Evolutionary conservation across 2,329 filamentous ascomycete genomes (phyloP), one percentile per base, ranked within the genome.

Genomic region (Aspergillus thermomutatus): DNA sequence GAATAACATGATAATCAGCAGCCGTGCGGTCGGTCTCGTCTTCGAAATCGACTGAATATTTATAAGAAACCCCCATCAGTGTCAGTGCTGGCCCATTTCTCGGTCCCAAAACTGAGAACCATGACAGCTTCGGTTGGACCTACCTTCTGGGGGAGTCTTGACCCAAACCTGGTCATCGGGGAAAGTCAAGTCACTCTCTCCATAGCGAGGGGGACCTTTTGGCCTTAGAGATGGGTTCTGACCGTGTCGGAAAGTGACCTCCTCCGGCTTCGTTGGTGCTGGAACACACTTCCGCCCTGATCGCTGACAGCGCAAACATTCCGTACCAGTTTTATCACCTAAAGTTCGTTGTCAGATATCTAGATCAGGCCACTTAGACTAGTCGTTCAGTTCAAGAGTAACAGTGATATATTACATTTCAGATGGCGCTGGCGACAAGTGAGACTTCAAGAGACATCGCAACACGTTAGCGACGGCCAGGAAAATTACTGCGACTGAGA

Each of bases 381-480:
- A 25, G 8, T 23, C 19, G 49, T 28, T 25, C 40, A 26, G 41
- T 19, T 7, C 14, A 49, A 4, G 43, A 26, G 43, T 14, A 17
- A 54, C 40, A 19, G 46, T n/a, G 19, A 57, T 43, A 21, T 52
- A 49, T 47, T 67, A 73, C 70, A 73, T 71, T 72, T 73, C 59
- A 73, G 59, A 70, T 73, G 70, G 67, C 70, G 70, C 66, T 71
- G 64, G 63, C 70, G 70, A 65, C 70, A 73, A 25, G 70, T 73
- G 58, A 73, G 70, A 65, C 70, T 73, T 34, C 19, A 49, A 25
- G 23, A 50, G 47, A 40, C 27, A 28, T 8, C 14, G 14, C 31
- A 37, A 8, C 3, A 34, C 31, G 48, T 65, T 59, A 65, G 63
- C 28, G 26, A 49, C 34, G 27, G 49, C 40, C 17, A 28, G 21